Evolutionary conservation across 225 moss, liverwort and hornwort genomes (phyloP).

Genomic region (Climacium dendroides): DNA sequence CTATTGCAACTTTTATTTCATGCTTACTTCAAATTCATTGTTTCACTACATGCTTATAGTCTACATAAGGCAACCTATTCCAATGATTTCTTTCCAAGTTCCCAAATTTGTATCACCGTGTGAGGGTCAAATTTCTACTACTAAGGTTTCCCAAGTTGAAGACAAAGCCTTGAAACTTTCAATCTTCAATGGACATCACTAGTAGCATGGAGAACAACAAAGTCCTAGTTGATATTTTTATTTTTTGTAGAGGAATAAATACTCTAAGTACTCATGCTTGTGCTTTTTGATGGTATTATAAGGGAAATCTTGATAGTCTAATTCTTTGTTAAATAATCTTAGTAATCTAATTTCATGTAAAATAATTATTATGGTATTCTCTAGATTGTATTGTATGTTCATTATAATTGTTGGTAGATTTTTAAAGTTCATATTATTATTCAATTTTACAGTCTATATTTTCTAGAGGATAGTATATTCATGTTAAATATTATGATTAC

Average conservation of each 20-base stretch:
- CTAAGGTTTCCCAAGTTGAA: fast-evolving
- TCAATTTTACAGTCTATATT: too few relatives aligned
- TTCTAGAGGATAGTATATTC: too few relatives aligned
- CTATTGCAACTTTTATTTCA: not conserved
- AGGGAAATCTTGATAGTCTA: not conserved
- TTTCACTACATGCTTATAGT: not conserved
- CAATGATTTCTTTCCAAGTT: not conserved
- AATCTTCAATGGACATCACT: not conserved
- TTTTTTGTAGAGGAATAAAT: not conserved
- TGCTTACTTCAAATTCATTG: not conserved
- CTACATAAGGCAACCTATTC: fast-evolving
- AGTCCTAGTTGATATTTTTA: not conserved
- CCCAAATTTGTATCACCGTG: fast-evolving
- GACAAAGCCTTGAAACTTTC: fast-evolving
- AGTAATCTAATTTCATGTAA: too few relatives aligned
- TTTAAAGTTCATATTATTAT: too few relatives aligned
- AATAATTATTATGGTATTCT: too few relatives aligned
- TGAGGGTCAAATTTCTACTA: fast-evolving
- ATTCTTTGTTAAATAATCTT: too few relatives aligned
- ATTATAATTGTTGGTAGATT: too few relatives aligned
- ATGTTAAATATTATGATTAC: too few relatives aligned
- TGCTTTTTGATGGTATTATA: not conserved
- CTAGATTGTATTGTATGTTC: too few relatives aligned
- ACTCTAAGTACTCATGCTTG: not conserved
- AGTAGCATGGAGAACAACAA: fast-evolving